Base-by-base conservation (phyloP, 805 yeast genomes). In the Teunomyces panamensis region DNA sequence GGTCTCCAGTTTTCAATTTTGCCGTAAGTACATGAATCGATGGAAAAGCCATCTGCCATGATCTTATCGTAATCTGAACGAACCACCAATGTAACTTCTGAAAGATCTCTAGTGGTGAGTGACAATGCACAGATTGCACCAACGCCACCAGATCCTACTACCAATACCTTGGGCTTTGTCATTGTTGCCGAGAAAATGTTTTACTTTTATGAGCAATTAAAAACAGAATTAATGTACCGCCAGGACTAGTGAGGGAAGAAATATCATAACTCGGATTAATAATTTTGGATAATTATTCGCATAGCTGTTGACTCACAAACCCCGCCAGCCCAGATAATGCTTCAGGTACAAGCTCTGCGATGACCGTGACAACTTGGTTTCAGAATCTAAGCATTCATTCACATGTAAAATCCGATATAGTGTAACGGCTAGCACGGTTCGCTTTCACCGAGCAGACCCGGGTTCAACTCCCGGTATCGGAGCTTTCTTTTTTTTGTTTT, bases 381-480 rank as follows among this genome's bases (percentile, higher is more conserved):
- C 24, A 20, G 24, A 20, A 20, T 6, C 24, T 20, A 20, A 20
- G 24, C 24, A 6, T 5, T 4, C 24, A 20, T 5, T 20, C 6
- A 20, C 24, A 20, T 20, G 24, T 9, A 30, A 30, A 8, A n/a
- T 49, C 53, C 53, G 53, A 47, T 49, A 49, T 49, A 49, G 53
- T 49, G 53, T 49, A 49, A 49, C 53, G 53, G 49, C 52, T 81
- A 82, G 81, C 85, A 82, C 83, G 85, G 85, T 79, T 80, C 85
- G 85, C 86, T 82, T 82, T 83, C 86, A 82, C 87, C 85, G 87
- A 80, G 86, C 84, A 82, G 71, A 76, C 81, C 84, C 85, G 87
- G 87, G 87, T 83, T 83, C 87, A 86, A 83, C 85, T 81, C 87
- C 87, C 87, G 85, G 87, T 76, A 81, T 80, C 86, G 87, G 87